These are phyloP conservation scores for Funneliformis mosseae DNA, from an alignment of 192 early-diverging fungal species.

Conservation along the genomic window DNA sequence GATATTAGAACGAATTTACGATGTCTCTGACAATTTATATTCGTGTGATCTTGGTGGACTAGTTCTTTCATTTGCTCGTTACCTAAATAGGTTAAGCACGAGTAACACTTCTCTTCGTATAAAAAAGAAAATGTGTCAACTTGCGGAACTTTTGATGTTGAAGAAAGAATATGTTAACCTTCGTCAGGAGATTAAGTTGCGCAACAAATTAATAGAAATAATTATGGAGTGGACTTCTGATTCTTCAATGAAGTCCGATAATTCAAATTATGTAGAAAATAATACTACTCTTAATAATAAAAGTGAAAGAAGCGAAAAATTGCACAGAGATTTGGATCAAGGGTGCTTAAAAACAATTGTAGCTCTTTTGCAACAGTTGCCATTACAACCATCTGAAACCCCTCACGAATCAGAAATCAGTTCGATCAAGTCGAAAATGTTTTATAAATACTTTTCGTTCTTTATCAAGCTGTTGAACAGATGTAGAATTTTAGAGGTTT, in stretches of 20 bases:
- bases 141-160: constrained; percentile 70
- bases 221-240: constrained; percentile 79
- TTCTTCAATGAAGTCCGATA: constrained; percentile 35
- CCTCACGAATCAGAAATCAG: constrained; percentile 56
- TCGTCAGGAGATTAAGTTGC: constrained; percentile 69
- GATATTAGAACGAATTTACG: constrained; percentile 72
- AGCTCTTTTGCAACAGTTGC: constrained; percentile 65
- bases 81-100: constrained; percentile 66
- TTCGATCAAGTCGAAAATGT: constrained; percentile 63
- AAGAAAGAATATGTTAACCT: constrained; percentile 75
- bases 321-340: constrained; percentile 76
- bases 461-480: constrained; percentile 73
- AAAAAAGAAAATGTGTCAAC: constrained; percentile 73
- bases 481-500: constrained; percentile 62
- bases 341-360: constrained; percentile 81
- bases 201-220: constrained; percentile 71
- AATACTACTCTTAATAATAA: constrained; percentile 33
- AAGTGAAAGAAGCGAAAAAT: constrained; percentile 48
- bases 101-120: constrained; percentile 61
- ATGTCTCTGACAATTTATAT: constrained; percentile 54
- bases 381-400: constrained; percentile 67
- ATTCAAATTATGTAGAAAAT: constrained; percentile 37
- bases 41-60: constrained; percentile 72
- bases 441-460: constrained; percentile 76
- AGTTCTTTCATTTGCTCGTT: constrained; percentile 67